Conservation (phyloP, 371 early-diverging fungal genomes). For the Mucor circinelloides region DNA sequence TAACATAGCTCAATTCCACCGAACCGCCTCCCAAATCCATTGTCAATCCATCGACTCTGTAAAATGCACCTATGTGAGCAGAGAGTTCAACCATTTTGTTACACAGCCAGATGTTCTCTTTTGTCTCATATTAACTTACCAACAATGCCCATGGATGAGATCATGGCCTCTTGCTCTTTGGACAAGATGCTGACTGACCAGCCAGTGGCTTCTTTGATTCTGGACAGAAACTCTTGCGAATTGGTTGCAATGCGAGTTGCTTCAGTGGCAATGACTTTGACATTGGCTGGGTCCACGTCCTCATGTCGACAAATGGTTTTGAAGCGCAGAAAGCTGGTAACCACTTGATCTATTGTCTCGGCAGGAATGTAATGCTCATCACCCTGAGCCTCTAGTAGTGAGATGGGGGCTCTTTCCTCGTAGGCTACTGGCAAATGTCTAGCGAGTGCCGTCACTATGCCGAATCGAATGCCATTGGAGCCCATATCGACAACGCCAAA, state of each 20-base stretch:
- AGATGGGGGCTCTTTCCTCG: slow-evolving; percentile 58
- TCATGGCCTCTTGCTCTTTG: slow-evolving; percentile 51
- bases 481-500: slow-evolving; percentile 62
- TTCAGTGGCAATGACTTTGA: slow-evolving; percentile 57
- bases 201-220: slow-evolving; percentile 45
- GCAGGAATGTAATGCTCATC: slow-evolving; percentile 37
- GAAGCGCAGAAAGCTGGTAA: slow-evolving; percentile 52
- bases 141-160: slow-evolving; percentile 51
- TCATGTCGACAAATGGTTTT: slow-evolving; percentile 50
- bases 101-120: neutral
- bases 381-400: slow-evolving; percentile 51
- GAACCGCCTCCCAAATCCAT: slow-evolving; percentile 63
- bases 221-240: slow-evolving; percentile 38
- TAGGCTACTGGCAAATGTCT: slow-evolving; percentile 55
- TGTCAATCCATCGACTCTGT: slow-evolving; percentile 50
- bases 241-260: slow-evolving; percentile 58
- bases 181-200: slow-evolving; percentile 43
- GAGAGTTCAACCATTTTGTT: neutral
- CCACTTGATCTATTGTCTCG: slow-evolving; percentile 46
- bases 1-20: slow-evolving; percentile 52
- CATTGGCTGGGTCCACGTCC: slow-evolving; percentile 33
- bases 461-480: slow-evolving; percentile 62
- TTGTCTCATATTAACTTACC: slow-evolving; percentile 9
- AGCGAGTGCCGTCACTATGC: slow-evolving; percentile 47
- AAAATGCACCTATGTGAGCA: slow-evolving; percentile 36